Percentiles rank a stretch among this genome's conserved stretches.
Conservation (phyloP, 164 flowering plant species). For the Piper betle region DNA sequence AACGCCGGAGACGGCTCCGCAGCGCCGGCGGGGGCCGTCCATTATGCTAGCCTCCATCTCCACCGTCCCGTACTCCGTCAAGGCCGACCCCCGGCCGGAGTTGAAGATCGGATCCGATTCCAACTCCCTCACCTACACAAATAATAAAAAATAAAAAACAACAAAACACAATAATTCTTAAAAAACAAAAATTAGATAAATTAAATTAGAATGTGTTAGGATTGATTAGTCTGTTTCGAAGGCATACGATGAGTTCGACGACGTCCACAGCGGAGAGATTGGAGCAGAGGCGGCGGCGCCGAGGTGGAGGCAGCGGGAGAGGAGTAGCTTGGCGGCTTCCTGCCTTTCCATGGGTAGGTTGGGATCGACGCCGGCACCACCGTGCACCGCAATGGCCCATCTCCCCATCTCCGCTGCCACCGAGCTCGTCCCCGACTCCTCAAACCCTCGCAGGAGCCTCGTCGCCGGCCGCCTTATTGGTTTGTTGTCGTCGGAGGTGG, state of each 20-base stretch:
- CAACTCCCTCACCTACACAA: conserved; percentile 63
- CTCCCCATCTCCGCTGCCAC: conserved; percentile 32
- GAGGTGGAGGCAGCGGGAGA: conserved; percentile 64
- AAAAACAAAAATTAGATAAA: no score
- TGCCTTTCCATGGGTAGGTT: conserved; percentile 71
- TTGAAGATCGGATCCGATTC: conserved; percentile 86
- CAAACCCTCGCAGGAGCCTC: no score
- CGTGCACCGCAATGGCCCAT: conserved; percentile 99
- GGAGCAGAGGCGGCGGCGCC: conserved; percentile 78
- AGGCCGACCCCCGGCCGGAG: conserved; percentile 91
- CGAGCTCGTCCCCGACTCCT: no score
- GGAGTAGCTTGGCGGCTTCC: conserved; percentile 66
- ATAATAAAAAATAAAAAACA: no score
- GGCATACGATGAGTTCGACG: conserved; percentile 83
- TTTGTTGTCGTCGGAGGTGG: no score
- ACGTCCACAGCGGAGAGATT: conserved; percentile 72
- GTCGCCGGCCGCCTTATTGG: no score
- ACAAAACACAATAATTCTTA: not conserved
- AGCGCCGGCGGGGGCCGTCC: conserved; percentile 69
- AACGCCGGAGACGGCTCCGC: conserved; percentile 92
- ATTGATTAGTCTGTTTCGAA: no score
- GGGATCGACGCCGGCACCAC: conserved; percentile 97
- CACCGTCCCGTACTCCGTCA: conserved; percentile 80
- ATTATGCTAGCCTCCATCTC: conserved; percentile 99
- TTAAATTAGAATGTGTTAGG: no score